Conservation (phyloP, 345 rosid genomes). For the Brassica carinata region DNA sequence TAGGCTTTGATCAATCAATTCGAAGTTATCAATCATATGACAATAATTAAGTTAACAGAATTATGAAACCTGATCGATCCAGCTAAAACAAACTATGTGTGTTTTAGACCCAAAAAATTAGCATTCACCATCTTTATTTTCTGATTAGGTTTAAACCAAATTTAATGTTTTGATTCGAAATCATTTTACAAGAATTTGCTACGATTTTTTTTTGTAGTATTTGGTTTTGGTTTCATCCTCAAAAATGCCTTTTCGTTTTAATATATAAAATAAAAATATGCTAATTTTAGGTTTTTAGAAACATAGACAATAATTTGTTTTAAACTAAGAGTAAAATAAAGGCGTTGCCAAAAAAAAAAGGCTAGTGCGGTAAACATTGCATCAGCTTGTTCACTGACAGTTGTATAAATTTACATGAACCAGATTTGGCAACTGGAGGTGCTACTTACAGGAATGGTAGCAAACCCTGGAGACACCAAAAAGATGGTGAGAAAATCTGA, state of each 20-base stretch:
- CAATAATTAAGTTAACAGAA: neutral
- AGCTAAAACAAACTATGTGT: neutral
- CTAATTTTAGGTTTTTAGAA: no score
- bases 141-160: neutral
- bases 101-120: neutral
- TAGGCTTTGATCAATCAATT: neutral
- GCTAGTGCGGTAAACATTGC: neutral
- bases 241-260: neutral
- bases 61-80: neutral
- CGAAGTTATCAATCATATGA: neutral
- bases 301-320: no score
- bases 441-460: slow-evolving; percentile 70
- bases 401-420: slow-evolving; percentile 15
- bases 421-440: slow-evolving; percentile 95
- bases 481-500: slow-evolving; percentile 36
- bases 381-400: slow-evolving; percentile 3
- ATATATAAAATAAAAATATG: neutral
- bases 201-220: neutral
- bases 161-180: neutral
- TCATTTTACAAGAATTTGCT: neutral
- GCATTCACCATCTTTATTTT: neutral
- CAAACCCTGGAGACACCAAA: slow-evolving; percentile 37
- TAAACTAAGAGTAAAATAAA: no score
- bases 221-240: neutral
- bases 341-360: neutral